These are phyloP conservation scores for Camellia oleifera DNA, from an alignment of 179 eudicot genomes.

Conservation along the genomic window DNA sequence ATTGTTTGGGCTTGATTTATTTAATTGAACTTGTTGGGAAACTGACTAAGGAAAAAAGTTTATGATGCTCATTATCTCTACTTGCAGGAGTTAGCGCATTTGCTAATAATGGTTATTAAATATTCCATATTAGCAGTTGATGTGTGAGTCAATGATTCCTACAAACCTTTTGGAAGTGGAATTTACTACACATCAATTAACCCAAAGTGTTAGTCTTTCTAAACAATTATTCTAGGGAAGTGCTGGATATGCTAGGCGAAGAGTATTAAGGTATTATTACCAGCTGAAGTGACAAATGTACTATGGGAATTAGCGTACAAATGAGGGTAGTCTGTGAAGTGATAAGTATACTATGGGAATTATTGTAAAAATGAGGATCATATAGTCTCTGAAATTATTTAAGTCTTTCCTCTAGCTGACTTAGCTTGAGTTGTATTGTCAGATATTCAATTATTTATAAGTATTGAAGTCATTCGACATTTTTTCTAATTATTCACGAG, in stretches of 20 bases:
- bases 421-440: background rate
- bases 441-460: background rate
- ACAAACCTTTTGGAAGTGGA: background rate
- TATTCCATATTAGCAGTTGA: background rate
- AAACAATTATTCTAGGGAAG: background rate
- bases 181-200: background rate
- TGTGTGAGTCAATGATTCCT: background rate
- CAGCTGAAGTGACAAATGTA: too few relatives aligned
- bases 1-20: too few relatives aligned
- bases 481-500: background rate
- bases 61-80: too few relatives aligned
- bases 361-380: background rate
- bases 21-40: too few relatives aligned
- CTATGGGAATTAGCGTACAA: too few relatives aligned
- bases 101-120: too few relatives aligned
- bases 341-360: background rate
- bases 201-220: background rate
- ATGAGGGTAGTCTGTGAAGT: background rate
- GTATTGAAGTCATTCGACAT: background rate
- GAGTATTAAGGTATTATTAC: too few relatives aligned
- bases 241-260: too few relatives aligned
- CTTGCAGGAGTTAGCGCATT: too few relatives aligned
- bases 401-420: background rate
- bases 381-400: too few relatives aligned
- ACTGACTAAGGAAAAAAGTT: too few relatives aligned